Percentiles rank a stretch among this genome's conserved stretches.
Evolutionary conservation across 257 asterid genomes (phyloP).

Genomic region (Echium plantagineum): DNA sequence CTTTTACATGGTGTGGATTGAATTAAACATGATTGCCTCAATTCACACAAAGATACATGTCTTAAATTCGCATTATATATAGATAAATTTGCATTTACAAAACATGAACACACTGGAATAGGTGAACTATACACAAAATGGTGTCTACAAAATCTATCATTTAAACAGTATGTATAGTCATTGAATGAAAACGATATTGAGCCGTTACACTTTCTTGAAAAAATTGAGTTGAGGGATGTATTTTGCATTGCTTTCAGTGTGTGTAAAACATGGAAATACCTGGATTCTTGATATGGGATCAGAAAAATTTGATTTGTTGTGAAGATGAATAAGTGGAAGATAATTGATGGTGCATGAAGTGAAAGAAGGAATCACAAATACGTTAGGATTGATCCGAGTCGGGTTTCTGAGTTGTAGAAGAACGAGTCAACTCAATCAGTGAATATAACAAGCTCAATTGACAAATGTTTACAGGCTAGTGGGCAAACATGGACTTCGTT

Average conservation of each 20-base stretch:
- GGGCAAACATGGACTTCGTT: no score
- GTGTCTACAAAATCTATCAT: slow-evolving; percentile 24
- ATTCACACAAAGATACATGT: slow-evolving; percentile 44
- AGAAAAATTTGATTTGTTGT: background rate
- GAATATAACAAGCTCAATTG: no score
- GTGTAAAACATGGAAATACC: no score
- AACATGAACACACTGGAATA: slow-evolving; percentile 26
- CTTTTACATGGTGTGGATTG: slow-evolving; percentile 46
- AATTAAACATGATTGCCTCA: slow-evolving; percentile 69
- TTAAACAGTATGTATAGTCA: slow-evolving; percentile 29
- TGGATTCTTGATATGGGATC: no score
- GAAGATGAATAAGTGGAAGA: slow-evolving; percentile 9
- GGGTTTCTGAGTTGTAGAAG: no score
- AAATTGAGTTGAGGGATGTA: slow-evolving; percentile 39
- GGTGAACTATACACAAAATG: slow-evolving; percentile 33
- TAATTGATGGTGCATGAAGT: background rate
- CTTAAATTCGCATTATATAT: slow-evolving; percentile 21
- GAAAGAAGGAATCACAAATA: no score
- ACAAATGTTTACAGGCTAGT: no score
- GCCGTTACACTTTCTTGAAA: slow-evolving; percentile 43
- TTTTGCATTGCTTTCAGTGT: slow-evolving; percentile 37
- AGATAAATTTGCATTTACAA: slow-evolving; percentile 34
- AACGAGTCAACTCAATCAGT: no score
- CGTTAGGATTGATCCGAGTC: no score
- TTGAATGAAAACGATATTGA: slow-evolving; percentile 32